Conservation (phyloP, 176 grass and related monocot genomes). For the Secale cereale region DNA sequence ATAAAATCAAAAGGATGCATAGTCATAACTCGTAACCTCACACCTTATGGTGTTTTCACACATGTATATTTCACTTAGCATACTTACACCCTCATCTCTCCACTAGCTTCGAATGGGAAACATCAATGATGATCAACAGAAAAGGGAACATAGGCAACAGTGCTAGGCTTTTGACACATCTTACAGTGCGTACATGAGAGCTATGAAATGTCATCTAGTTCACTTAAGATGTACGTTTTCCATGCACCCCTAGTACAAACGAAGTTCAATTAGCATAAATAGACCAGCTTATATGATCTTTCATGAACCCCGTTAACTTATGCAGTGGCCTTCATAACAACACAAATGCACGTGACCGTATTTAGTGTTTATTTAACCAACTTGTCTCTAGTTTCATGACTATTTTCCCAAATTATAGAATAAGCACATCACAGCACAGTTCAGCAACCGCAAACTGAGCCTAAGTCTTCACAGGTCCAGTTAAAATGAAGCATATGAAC, state of each 20-base stretch:
- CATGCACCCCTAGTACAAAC: not conserved
- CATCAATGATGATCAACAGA: not conserved
- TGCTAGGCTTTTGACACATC: constrained; percentile 2
- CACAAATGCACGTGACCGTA: not conserved
- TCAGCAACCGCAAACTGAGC: not conserved
- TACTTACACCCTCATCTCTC: not conserved
- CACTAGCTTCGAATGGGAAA: constrained; percentile 1
- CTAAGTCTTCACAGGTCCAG: not conserved
- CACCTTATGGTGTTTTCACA: not conserved
- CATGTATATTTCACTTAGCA: not conserved
- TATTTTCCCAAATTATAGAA: not conserved
- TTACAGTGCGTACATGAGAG: not conserved
- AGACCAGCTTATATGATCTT: not conserved
- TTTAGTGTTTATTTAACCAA: not conserved
- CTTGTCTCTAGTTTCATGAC: not conserved
- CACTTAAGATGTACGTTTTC: not conserved
- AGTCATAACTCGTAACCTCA: not conserved
- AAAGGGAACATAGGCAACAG: not conserved
- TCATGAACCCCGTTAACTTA: not conserved
- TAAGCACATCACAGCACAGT: not conserved
- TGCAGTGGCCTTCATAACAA: not conserved
- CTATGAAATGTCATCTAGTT: not conserved
- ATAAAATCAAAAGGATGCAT: not conserved
- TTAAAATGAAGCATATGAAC: constrained; percentile 29
- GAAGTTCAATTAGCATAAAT: constrained; percentile 7